Conservation (phyloP, 129 eudicot genomes). For the Rutidosis leptorrhynchoides region DNA sequence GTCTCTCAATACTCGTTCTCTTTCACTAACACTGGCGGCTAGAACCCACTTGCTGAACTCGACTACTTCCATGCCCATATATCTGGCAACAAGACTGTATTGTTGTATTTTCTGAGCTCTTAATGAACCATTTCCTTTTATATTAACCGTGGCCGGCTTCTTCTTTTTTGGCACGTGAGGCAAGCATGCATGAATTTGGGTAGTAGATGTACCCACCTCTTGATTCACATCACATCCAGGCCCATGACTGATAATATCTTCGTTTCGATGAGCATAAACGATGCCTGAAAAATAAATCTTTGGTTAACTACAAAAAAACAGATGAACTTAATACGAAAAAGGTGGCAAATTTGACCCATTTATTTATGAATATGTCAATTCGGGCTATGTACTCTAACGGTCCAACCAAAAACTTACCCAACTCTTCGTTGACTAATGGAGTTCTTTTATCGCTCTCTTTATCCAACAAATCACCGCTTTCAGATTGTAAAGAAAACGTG, state of each 20-base stretch:
- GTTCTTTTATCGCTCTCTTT: slow-evolving; percentile 20
- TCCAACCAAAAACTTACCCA: slow-evolving; percentile 47
- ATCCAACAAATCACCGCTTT: slow-evolving; percentile 20
- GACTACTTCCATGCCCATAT: slow-evolving; percentile 60
- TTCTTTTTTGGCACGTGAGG: slow-evolving; percentile 27
- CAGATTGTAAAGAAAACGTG: slow-evolving; percentile 28
- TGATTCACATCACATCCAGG: slow-evolving; percentile 29
- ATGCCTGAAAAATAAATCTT: slow-evolving; percentile 45
- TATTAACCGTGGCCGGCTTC: slow-evolving; percentile 26
- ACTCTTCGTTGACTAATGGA: slow-evolving; percentile 39
- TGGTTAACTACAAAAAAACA: background rate
- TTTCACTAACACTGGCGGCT: slow-evolving; percentile 52
- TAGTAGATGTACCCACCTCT: slow-evolving; percentile 21
- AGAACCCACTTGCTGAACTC: slow-evolving; percentile 78
- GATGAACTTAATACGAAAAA: background rate
- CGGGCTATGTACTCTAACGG: background rate
- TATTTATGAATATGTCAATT: background rate
- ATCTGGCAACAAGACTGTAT: slow-evolving; percentile 51
- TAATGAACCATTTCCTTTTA: slow-evolving; percentile 24
- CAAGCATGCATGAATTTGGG: slow-evolving; percentile 19
- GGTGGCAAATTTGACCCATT: background rate
- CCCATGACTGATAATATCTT: slow-evolving; percentile 67
- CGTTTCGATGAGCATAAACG: slow-evolving; percentile 82
- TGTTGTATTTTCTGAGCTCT: slow-evolving; percentile 48
- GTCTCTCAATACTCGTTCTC: slow-evolving; percentile 49